Evolutionary conservation across 257 asterid genomes (phyloP).

Genomic region (Nicotiana noctiflora): DNA sequence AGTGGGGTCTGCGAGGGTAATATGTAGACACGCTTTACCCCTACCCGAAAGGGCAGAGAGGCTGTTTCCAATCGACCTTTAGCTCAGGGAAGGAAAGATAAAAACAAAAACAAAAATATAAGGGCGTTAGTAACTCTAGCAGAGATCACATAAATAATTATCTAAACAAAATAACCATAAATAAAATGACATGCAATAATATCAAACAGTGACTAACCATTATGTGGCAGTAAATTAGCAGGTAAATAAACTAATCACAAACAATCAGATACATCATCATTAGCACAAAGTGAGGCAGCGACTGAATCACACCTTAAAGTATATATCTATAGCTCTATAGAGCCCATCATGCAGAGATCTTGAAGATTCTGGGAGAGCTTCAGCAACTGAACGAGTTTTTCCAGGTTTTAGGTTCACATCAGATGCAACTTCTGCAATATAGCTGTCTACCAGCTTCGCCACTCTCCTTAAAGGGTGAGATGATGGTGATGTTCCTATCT

Average conservation of each 20-base stretch:
- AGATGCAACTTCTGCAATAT: conserved; percentile 90
- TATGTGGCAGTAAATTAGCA: not conserved
- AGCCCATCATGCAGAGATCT: conserved; percentile 93
- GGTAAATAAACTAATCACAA: not conserved
- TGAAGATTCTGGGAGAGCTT: conserved; percentile 76
- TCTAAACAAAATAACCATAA: too few species aligned
- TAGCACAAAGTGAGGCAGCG: not conserved
- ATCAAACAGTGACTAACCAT: not conserved
- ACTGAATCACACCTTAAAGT: conserved; percentile 52
- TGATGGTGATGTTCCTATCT: conserved; percentile 50
- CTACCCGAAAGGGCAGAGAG: too few species aligned
- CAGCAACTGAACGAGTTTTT: conserved; percentile 62
- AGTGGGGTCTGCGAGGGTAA: too few species aligned
- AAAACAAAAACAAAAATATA: too few species aligned
- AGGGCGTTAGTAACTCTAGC: too few species aligned
- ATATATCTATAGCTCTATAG: conserved; percentile 83
- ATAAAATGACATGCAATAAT: too few species aligned
- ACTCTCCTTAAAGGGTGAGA: conserved; percentile 55
- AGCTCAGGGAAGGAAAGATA: too few species aligned
- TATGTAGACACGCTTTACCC: too few species aligned
- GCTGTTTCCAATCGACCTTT: too few species aligned
- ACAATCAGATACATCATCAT: not conserved
- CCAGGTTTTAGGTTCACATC: conserved; percentile 83
- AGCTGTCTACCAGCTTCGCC: conserved; percentile 76
- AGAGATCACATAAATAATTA: too few species aligned